Conservation (phyloP, 2,329 filamentous ascomycete species). For the Torrubiella hemipterigena region DNA sequence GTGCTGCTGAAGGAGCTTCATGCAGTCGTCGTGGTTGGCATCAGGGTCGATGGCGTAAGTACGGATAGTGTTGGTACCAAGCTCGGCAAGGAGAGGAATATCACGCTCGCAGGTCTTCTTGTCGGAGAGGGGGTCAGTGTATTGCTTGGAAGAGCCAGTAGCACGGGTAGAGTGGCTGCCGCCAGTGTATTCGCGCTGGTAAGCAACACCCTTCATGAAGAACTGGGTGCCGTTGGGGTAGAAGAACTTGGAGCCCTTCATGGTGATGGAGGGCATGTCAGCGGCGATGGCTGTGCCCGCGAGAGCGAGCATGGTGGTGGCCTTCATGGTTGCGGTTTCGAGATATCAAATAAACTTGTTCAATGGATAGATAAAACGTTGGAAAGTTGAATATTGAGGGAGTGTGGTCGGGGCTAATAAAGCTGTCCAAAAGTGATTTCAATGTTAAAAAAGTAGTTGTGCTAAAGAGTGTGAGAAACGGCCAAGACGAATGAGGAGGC, state of each 20-base stretch:
- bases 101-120: slow-evolving; percentile 65
- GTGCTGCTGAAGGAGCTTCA: slow-evolving; percentile 67
- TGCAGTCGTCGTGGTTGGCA: slow-evolving; percentile 69
- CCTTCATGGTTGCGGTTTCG: slow-evolving; percentile 7
- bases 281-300: slow-evolving; percentile 28
- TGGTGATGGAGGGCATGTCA: slow-evolving; percentile 46
- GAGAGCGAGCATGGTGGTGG: slow-evolving; percentile 23
- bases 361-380: too few species aligned
- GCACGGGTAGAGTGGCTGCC: slow-evolving; percentile 22
- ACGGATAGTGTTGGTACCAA: slow-evolving; percentile 86
- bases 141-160: slow-evolving; percentile 28
- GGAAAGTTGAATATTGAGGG: too few species aligned
- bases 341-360: not conserved
- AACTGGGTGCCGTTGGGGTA: slow-evolving; percentile 58
- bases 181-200: slow-evolving; percentile 69
- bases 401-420: too few species aligned
- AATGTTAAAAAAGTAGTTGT: too few species aligned
- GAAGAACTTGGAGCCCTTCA: slow-evolving; percentile 85
- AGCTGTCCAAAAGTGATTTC: not conserved
- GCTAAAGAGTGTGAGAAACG: not conserved
- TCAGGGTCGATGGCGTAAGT: slow-evolving; percentile 85
- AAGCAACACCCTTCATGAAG: slow-evolving; percentile 88
- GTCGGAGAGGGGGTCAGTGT: slow-evolving; percentile 75
- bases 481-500: not conserved
- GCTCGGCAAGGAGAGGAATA: slow-evolving; percentile 64